Conservation (phyloP, 108 stramenopile species). For the Hondaea fermentalgiana region DNA sequence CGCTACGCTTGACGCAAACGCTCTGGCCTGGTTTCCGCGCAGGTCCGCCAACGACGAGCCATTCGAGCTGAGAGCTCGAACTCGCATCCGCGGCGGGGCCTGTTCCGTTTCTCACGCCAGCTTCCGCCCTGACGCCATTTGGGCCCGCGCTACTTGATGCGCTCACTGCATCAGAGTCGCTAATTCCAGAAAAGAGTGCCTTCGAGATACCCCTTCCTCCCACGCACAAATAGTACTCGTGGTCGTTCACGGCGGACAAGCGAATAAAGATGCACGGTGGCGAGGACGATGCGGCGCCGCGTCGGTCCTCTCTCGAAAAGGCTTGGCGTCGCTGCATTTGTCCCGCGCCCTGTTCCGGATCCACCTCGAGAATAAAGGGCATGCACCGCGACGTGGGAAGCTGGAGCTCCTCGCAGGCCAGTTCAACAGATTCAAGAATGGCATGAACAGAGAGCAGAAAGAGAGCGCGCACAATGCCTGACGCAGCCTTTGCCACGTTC, state of each 20-base stretch:
- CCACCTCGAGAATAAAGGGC: not conserved
- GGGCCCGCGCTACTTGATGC: not conserved
- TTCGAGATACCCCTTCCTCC: not conserved
- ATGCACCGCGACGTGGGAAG: not conserved
- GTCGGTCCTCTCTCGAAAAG: not conserved
- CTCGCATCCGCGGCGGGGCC: too few species aligned
- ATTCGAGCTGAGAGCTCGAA: not conserved
- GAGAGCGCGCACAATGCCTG: not conserved
- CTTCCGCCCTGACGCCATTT: too few species aligned
- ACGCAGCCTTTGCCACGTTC: not conserved
- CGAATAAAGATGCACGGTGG: not conserved
- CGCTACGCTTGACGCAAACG: not conserved
- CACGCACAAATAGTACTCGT: not conserved
- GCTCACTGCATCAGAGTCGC: too few species aligned
- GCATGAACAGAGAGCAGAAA: not conserved
- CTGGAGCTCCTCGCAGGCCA: not conserved
- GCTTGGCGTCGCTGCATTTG: not conserved
- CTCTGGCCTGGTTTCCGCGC: not conserved
- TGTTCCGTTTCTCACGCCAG: too few species aligned
- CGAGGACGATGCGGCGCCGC: not conserved
- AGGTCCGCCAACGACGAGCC: not conserved
- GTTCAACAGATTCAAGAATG: not conserved
- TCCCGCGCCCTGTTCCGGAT: too few species aligned
- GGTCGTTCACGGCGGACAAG: not conserved
- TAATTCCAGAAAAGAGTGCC: not conserved